A percentile compares a stretch with the other conserved stretches of the same genome.
These are phyloP conservation scores for Colletotrichum sojae DNA, from an alignment of 2,329 filamentous ascomycete genomes.

Conservation along the genomic window DNA sequence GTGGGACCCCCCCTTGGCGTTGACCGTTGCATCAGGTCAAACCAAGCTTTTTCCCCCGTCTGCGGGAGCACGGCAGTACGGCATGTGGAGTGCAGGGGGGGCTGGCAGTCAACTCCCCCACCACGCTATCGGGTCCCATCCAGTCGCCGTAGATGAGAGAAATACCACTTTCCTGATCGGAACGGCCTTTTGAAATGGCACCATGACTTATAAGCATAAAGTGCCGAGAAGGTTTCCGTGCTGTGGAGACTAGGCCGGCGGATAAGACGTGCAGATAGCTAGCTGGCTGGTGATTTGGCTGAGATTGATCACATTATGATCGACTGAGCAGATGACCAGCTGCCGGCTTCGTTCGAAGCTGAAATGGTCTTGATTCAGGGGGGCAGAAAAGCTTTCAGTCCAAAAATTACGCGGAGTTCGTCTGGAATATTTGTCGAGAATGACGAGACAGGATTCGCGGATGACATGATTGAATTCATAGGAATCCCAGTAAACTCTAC, in stretches of 20 bases:
- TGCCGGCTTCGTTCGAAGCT: no score
- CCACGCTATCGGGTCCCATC: conserved; percentile 5
- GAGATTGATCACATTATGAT: no score
- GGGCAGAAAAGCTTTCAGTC: no score
- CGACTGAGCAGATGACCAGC: no score
- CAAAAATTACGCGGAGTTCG: no score
- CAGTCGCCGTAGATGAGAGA: conserved; percentile 1
- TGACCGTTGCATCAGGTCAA: neutral
- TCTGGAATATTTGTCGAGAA: no score
- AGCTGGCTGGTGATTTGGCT: conserved; percentile 12
- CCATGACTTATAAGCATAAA: conserved; percentile 23
- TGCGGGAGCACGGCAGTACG: conserved; percentile 24
- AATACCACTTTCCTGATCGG: conserved; percentile 36
- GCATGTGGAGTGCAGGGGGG: conserved; percentile 12
- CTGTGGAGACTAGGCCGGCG: conserved; percentile 3
- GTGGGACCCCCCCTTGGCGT: conserved; percentile 10
- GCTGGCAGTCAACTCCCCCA: conserved; percentile 8
- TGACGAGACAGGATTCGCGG: no score
- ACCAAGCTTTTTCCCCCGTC: conserved; percentile 15
- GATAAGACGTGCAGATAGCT: conserved; percentile 4
- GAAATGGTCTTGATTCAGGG: no score
- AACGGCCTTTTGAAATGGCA: conserved; percentile 7
- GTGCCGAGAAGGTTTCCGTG: conserved; percentile 9
- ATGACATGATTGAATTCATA: no score
- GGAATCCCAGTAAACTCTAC: no score